These are phyloP conservation scores for Pyrus pyrifolia DNA, from an alignment of 306 rosid species.

Conservation along the genomic window DNA sequence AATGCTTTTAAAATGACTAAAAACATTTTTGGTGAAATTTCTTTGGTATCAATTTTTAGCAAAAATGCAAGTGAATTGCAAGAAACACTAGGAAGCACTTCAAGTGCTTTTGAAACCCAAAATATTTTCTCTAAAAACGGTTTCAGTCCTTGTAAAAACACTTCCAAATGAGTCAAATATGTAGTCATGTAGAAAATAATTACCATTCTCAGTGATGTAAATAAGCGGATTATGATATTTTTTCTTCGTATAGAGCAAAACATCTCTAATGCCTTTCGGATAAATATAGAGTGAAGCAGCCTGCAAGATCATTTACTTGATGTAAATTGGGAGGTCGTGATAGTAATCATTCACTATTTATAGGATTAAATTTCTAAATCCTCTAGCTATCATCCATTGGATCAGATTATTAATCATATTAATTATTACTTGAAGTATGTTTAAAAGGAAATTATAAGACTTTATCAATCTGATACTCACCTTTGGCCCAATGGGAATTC, in stretches of 20 bases:
- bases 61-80: too few species aligned
- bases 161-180: too few species aligned
- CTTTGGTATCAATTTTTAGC: too few species aligned
- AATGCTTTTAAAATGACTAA: too few species aligned
- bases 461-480: neutral
- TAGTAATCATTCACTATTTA: too few species aligned
- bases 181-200: too few species aligned
- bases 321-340: neutral
- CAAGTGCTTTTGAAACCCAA: too few species aligned
- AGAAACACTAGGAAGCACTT: too few species aligned
- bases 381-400: neutral
- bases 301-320: neutral
- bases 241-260: conserved; percentile 15
- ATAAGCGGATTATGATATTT: conserved; percentile 18
- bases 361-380: neutral
- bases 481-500: conserved; percentile 32
- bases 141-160: too few species aligned
- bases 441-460: neutral
- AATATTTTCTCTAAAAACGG: too few species aligned
- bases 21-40: too few species aligned
- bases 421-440: neutral
- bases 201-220: conserved; percentile 40
- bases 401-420: neutral
- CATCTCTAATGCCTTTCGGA: conserved; percentile 24
- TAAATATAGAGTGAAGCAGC: conserved; percentile 17